A percentile compares a stretch with the other conserved stretches of the same genome.
phyloP scores from a whole-genome alignment of 331 rosid species.

The Rosa hybrid region DNA sequence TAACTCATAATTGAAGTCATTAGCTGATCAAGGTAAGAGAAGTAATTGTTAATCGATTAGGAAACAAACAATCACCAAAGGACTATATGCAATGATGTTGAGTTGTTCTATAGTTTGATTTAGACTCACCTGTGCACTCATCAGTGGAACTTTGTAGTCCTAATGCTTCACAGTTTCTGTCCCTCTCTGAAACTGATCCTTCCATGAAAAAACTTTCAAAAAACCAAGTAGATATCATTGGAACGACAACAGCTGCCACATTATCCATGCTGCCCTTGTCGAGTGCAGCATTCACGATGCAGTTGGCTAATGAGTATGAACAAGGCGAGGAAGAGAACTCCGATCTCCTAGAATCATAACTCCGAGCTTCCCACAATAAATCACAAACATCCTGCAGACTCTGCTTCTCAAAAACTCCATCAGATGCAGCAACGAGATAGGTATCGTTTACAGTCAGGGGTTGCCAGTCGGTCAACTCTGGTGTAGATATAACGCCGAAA shows the following conservation, averaged over 20 bases:
- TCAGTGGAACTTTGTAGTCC: conserved; percentile 39
- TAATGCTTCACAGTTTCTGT: conserved; percentile 32
- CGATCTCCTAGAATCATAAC: conserved; percentile 35
- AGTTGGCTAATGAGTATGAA: conserved; percentile 75
- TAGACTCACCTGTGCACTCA: conserved; percentile 43
- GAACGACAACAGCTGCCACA: conserved; percentile 85
- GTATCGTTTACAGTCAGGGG: conserved; percentile 78
- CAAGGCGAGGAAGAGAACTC: conserved; percentile 48
- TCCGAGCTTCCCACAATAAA: conserved; percentile 72
- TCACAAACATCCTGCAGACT: conserved; percentile 85
- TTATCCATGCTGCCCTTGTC: conserved; percentile 86
- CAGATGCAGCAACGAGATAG: conserved; percentile 88
- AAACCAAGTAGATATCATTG: conserved; percentile 48
- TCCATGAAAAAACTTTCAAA: conserved; percentile 33
- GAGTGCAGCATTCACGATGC: conserved; percentile 61
- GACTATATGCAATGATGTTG: not conserved
- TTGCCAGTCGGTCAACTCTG: conserved; percentile 93
- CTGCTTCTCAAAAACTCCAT: conserved; percentile 88
- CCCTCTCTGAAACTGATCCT: conserved; percentile 47
- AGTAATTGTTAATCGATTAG: conserved; percentile 1
- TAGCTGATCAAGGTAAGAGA: conserved; percentile 45
- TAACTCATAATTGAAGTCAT: conserved; percentile 36
- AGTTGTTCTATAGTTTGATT: not conserved
- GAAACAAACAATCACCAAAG: conserved; percentile 6
- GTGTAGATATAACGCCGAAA: conserved; percentile 83